A percentile compares a stretch with the other conserved stretches of the same genome.
Evolutionary conservation across 2,329 filamentous ascomycete genomes (phyloP).

Genomic region (Cladosporium sp.): DNA sequence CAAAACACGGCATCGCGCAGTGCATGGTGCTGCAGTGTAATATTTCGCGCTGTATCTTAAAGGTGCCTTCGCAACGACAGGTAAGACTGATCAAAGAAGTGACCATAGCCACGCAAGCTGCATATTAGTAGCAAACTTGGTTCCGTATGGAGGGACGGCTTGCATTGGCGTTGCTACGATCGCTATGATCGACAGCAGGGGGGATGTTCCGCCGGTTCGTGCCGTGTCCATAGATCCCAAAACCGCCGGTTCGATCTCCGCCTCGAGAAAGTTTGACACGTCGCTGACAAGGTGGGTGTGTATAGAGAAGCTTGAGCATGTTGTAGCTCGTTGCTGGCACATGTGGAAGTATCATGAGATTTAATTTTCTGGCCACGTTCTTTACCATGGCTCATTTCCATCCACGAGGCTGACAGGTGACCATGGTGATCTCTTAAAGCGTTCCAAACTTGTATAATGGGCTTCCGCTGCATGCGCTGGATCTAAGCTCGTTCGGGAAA

Average conservation of each 20-base stretch:
- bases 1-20: not conserved
- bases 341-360: not conserved
- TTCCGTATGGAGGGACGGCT: not conserved
- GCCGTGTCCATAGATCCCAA: not conserved
- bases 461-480: not conserved
- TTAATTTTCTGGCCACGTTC: not conserved
- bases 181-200: slow-evolving; percentile 8
- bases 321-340: not conserved
- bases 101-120: slow-evolving; percentile 10
- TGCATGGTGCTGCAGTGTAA: not conserved
- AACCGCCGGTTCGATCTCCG: not conserved
- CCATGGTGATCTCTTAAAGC: not conserved
- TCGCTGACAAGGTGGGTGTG: not conserved
- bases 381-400: not conserved
- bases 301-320: not conserved
- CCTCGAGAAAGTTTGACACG: slow-evolving; percentile 5
- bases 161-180: not conserved
- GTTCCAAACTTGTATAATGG: not conserved
- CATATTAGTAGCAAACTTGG: slow-evolving; percentile 9
- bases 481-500: not conserved
- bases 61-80: not conserved
- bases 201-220: slow-evolving; percentile 2
- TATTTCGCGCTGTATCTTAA: not conserved
- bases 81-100: not conserved
- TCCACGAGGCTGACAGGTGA: not conserved